phyloP scores from a whole-genome alignment of 257 asterid genomes.

The Rubia yunnanensis region DNA sequence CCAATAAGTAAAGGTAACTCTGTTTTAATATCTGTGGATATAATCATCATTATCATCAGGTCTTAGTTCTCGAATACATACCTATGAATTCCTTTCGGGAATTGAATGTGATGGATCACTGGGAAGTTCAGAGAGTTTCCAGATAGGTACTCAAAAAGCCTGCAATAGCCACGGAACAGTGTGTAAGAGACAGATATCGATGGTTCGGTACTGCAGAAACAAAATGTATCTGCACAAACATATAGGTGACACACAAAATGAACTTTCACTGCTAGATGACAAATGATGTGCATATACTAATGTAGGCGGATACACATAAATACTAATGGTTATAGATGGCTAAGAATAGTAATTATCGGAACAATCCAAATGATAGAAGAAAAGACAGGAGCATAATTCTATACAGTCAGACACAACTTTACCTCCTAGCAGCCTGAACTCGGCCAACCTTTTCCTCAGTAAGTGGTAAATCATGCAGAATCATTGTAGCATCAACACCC shows the following conservation, averaged over 20 bases:
- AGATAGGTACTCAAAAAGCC: constrained; percentile 87
- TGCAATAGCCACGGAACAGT: constrained; percentile 28
- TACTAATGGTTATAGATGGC: no score
- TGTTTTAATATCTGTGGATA: constrained; percentile 6
- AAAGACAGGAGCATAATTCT: neutral
- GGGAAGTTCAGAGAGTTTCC: constrained; percentile 77
- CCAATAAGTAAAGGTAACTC: constrained; percentile 9
- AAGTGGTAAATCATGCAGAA: constrained; percentile 76
- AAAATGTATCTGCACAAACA: neutral
- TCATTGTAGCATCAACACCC: constrained; percentile 58
- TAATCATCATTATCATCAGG: constrained; percentile 8
- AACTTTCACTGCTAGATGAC: neutral
- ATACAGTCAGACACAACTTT: constrained; percentile 13
- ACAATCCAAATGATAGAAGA: neutral
- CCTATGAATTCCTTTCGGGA: constrained; percentile 67
- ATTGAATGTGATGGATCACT: constrained; percentile 86
- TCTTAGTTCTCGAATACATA: constrained; percentile 26
- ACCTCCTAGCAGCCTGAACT: constrained; percentile 97
- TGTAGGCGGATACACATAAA: neutral
- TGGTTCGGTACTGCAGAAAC: neutral
- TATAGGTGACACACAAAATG: neutral
- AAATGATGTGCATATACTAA: neutral
- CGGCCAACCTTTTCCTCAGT: constrained; percentile 74
- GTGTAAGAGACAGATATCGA: neutral
- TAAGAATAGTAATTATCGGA: neutral